Conservation (phyloP, 1,284 basidiomycete genomes). For the Coriolopsis trogii region DNA sequence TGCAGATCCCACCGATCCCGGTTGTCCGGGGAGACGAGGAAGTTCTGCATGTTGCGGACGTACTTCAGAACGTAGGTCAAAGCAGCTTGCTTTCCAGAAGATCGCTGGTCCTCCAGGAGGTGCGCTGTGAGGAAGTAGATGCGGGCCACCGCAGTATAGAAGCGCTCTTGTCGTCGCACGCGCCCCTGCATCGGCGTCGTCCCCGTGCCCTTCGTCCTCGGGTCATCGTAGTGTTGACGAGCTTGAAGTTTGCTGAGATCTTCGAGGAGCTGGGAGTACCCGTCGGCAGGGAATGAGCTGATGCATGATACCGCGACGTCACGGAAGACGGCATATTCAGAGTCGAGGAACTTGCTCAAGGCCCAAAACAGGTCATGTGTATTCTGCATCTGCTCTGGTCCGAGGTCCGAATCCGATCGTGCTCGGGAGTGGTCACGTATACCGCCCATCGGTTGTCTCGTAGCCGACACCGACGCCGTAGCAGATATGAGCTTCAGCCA, state of each 20-base stretch:
- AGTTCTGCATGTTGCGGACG: constrained; percentile 80
- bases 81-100: constrained; percentile 71
- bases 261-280: constrained; percentile 83
- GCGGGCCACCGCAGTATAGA: constrained; percentile 89
- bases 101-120: constrained; percentile 72
- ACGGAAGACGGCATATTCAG: constrained; percentile 82
- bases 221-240: constrained; percentile 83
- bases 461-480: constrained; percentile 73
- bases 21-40: constrained; percentile 73
- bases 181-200: constrained; percentile 49
- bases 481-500: constrained; percentile 86
- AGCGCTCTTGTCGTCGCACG: constrained; percentile 74
- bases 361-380: constrained; percentile 86
- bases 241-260: constrained; percentile 81
- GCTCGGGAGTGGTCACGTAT: constrained; percentile 74
- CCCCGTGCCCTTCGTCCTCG: constrained; percentile 52
- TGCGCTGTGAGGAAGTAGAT: constrained; percentile 89
- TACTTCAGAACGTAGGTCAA: constrained; percentile 85
- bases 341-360: constrained; percentile 85
- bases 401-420: constrained; percentile 71
- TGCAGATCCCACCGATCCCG: constrained; percentile 83
- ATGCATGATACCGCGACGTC: constrained; percentile 88
- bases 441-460: constrained; percentile 54
- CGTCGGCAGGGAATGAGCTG: constrained; percentile 79
- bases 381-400: constrained; percentile 76